These are phyloP conservation scores for Orobanche coerulescens DNA, from an alignment of 257 asterid species.

Conservation along the genomic window DNA sequence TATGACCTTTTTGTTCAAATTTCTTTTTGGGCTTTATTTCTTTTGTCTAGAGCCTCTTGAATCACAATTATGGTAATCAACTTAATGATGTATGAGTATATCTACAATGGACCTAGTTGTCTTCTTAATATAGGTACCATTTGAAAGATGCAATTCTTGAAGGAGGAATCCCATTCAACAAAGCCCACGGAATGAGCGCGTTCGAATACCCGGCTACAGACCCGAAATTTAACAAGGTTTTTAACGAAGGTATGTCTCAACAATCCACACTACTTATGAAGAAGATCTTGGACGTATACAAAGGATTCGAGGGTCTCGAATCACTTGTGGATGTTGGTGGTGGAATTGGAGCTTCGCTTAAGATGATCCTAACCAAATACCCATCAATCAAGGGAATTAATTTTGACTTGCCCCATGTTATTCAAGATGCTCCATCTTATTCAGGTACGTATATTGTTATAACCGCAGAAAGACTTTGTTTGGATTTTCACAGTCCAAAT, in stretches of 20 bases:
- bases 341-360: neutral
- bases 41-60: too few relatives aligned
- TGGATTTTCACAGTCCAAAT: too few relatives aligned
- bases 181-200: neutral
- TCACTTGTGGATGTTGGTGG: neutral
- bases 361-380: neutral
- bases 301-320: neutral
- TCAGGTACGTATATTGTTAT: neutral
- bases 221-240: neutral
- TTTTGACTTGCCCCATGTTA: neutral
- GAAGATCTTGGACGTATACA: neutral
- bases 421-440: neutral
- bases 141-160: constrained; percentile 9
- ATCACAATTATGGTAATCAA: too few relatives aligned
- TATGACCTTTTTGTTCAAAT: too few relatives aligned
- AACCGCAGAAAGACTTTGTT: too few relatives aligned
- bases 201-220: neutral
- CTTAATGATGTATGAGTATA: too few relatives aligned
- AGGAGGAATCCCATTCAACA: neutral
- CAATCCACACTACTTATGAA: neutral
- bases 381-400: neutral
- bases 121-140: neutral
- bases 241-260: neutral
- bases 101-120: too few relatives aligned
- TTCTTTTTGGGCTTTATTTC: too few relatives aligned